Conservation (phyloP, 257 asterid genomes). For the Asclepias syriaca region DNA sequence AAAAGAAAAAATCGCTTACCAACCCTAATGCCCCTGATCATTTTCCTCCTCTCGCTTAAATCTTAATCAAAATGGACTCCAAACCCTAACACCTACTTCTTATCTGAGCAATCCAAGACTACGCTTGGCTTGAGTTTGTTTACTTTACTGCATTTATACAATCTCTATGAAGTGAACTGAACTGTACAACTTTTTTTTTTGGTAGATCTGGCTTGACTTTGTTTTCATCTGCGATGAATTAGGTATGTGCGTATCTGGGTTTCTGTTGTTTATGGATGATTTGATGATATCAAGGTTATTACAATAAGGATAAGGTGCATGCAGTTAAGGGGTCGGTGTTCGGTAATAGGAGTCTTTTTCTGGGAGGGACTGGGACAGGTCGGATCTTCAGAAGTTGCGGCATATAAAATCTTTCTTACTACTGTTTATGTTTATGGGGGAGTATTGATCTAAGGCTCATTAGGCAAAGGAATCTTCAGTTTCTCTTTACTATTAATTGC, state of each 20-base stretch:
- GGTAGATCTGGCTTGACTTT: constrained; percentile 4
- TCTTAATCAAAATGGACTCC: constrained; percentile 10
- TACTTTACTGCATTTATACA: not conserved
- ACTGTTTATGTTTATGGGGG: not conserved
- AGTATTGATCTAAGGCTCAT: constrained; percentile 1
- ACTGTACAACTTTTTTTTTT: not conserved
- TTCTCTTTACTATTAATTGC: not conserved
- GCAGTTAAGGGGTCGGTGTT: constrained; percentile 1
- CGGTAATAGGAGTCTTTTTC: not conserved
- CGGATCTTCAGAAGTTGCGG: not conserved
- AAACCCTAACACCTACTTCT: not conserved
- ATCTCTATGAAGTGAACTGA: not conserved
- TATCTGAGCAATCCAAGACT: not conserved
- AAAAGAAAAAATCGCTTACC: constrained; percentile 6
- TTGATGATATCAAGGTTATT: not conserved
- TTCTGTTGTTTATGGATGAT: not conserved
- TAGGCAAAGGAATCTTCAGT: not conserved
- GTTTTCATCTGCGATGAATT: not conserved
- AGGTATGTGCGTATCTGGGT: not conserved
- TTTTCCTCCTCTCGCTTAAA: not conserved
- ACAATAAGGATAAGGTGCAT: not conserved
- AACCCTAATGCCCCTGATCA: constrained; percentile 19
- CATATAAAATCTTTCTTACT: too few relatives aligned
- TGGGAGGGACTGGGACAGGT: not conserved
- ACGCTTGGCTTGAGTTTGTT: not conserved